These are phyloP conservation scores for Yamadazyma siamensis DNA, from an alignment of 1,139 yeast species.

Conservation along the genomic window DNA sequence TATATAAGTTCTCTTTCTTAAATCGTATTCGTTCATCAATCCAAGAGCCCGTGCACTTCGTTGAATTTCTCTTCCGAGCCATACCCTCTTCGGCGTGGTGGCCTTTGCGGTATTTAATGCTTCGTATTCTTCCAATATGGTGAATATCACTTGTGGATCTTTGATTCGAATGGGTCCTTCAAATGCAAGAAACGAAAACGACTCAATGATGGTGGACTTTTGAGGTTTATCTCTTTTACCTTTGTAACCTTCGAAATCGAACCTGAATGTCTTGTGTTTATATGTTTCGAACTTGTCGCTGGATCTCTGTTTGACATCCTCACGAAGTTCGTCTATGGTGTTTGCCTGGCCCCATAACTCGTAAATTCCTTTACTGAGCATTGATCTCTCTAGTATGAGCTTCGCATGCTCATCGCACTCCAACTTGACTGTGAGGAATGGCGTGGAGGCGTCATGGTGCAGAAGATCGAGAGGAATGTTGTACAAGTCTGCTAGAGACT, in stretches of 20 bases:
- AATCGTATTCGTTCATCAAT: slow-evolving; percentile 72
- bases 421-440: slow-evolving; percentile 69
- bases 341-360: slow-evolving; percentile 81
- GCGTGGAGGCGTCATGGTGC: slow-evolving; percentile 55
- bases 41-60: slow-evolving; percentile 60
- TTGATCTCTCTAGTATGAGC: slow-evolving; percentile 60
- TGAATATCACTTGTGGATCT: slow-evolving; percentile 68
- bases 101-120: slow-evolving; percentile 51
- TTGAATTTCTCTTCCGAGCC: slow-evolving; percentile 75
- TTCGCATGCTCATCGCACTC: slow-evolving; percentile 65
- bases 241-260: slow-evolving; percentile 74
- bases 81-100: slow-evolving; percentile 51
- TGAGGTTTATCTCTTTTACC: slow-evolving; percentile 57
- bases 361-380: slow-evolving; percentile 72
- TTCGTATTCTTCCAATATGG: slow-evolving; percentile 71
- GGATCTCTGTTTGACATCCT: slow-evolving; percentile 37
- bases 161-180: slow-evolving; percentile 79
- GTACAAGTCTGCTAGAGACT: slow-evolving; percentile 71
- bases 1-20: slow-evolving; percentile 78
- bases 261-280: slow-evolving; percentile 60
- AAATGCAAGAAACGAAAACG: slow-evolving; percentile 66
- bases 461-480: slow-evolving; percentile 58
- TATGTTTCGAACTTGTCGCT: slow-evolving; percentile 28
- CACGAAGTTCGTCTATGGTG: slow-evolving; percentile 56
- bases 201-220: slow-evolving; percentile 64